Conservation (phyloP, 345 rosid species). For the Melaleuca alternifolia region DNA sequence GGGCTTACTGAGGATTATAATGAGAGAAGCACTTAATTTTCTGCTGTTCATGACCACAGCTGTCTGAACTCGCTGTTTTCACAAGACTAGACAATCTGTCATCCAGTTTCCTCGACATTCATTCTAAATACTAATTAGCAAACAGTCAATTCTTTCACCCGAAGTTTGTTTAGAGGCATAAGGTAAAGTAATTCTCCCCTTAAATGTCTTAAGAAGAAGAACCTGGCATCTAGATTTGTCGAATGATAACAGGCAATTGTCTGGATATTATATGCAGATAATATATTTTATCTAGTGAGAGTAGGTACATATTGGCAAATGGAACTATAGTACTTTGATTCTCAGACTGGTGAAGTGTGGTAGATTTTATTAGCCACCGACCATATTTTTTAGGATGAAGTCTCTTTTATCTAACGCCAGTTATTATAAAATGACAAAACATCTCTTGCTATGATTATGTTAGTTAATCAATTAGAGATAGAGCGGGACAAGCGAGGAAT, state of each 20-base stretch:
- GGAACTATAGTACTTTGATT: background rate
- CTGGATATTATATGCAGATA: background rate
- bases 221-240: background rate
- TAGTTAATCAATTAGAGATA: too few relatives aligned
- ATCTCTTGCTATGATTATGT: background rate
- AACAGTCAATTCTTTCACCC: background rate
- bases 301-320: background rate
- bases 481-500: too few relatives aligned
- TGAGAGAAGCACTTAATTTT: background rate
- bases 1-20: background rate
- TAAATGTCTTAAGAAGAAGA: background rate
- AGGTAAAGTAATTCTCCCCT: background rate
- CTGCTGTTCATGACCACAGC: background rate
- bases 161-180: background rate
- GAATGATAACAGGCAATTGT: background rate
- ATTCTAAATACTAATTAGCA: background rate
- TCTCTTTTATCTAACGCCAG: background rate
- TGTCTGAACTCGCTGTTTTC: background rate
- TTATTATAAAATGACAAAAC: background rate
- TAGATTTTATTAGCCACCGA: background rate
- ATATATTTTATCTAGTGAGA: background rate
- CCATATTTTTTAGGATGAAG: background rate
- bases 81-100: background rate
- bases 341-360: background rate
- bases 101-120: background rate